Conservation (phyloP, 192 early-diverging fungal species). For the Kickxella alabastrina region DNA sequence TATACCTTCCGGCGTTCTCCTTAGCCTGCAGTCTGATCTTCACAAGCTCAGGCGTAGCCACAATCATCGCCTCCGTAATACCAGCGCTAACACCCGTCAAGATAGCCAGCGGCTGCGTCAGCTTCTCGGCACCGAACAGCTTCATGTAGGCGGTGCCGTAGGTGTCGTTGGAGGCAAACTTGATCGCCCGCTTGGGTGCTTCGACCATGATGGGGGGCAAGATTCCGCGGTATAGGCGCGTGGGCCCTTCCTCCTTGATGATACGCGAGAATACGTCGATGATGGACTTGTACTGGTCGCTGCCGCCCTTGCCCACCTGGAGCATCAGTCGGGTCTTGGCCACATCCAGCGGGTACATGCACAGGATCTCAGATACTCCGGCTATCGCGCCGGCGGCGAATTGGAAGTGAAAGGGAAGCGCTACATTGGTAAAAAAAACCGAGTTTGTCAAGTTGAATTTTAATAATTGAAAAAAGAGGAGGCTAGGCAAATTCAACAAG, state of each 20-base stretch:
- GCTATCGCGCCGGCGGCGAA: conserved; percentile 77
- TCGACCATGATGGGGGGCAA: conserved; percentile 95
- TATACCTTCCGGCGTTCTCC: conserved; percentile 79
- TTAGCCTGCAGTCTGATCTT: conserved; percentile 97
- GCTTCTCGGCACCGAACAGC: conserved; percentile 68
- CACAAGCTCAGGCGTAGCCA: conserved; percentile 89
- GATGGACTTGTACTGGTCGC: conserved; percentile 61
- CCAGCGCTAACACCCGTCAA: conserved; percentile 88
- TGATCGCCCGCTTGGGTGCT: conserved; percentile 96
- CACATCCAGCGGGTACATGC: conserved; percentile 92
- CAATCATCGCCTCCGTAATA: conserved; percentile 85
- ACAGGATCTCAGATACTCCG: conserved; percentile 86
- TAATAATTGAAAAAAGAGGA: no score
- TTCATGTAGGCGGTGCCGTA: conserved; percentile 66
- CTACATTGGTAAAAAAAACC: conserved; percentile 22
- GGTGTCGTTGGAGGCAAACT: conserved; percentile 94
- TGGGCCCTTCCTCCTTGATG: conserved; percentile 64
- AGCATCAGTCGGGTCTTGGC: conserved; percentile 96
- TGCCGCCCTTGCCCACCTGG: conserved; percentile 58
- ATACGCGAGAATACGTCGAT: conserved; percentile 63
- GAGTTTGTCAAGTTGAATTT: no score
- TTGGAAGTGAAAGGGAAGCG: conserved; percentile 76
- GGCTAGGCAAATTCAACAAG: no score
- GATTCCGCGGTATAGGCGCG: conserved; percentile 86
- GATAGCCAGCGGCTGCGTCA: conserved; percentile 72